Evolutionary conservation across 495 filamentous ascomycete genomes (phyloP), one percentile per base, ranked within the genome.

Genomic region (Daldinia decipiens): DNA sequence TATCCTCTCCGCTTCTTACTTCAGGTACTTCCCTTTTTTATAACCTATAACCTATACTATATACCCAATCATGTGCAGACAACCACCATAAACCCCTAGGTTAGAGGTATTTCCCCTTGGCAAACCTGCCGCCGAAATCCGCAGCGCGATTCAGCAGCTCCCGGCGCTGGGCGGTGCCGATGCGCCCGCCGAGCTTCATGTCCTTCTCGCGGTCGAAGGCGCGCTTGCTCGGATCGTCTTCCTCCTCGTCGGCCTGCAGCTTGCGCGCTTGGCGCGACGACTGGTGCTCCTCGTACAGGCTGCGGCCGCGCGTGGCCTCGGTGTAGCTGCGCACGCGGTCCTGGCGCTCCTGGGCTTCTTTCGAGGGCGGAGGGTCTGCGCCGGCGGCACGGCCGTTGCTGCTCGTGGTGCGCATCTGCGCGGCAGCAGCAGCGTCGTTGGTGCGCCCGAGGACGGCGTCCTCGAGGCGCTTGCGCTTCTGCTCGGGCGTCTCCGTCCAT

Each of bases 191-290:
- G 9, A 90, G 82, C 52, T 87, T 90, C 85, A 99, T 95, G 79
- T 99, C 95, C 83, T 98, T 99, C 81, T 99, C 94, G 51, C 87
- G 84, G 81, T 98, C 93, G 82, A 98, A 99, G 8, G 88, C 90
- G 66, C 95, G 84, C 78, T 88, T 88, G 74, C 92, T 96, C 24
- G 95, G 95, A 77, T 99, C 94, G 82, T 99, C 95, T 31, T 95
- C 93, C 59, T 92, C 87, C 70, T 88, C 86, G 26, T 86, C 70
- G 1, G 26, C 36, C 13, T 54, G 59, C 9, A 55, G 51, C 11
- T 55, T 21, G n/a, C 68, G 57, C 8, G 62, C 71, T 27, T 68
- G 39, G 8, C 65, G 59, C 32, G 70, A 74, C 24, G 77, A 70
- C 70, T 87, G 82, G 64, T 90, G 88, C 69, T 89, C 83, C 59